Percentiles rank a stretch among this genome's conserved stretches.
Evolutionary conservation across 306 rosid genomes (phyloP).

Genomic region (Rosa persica): DNA sequence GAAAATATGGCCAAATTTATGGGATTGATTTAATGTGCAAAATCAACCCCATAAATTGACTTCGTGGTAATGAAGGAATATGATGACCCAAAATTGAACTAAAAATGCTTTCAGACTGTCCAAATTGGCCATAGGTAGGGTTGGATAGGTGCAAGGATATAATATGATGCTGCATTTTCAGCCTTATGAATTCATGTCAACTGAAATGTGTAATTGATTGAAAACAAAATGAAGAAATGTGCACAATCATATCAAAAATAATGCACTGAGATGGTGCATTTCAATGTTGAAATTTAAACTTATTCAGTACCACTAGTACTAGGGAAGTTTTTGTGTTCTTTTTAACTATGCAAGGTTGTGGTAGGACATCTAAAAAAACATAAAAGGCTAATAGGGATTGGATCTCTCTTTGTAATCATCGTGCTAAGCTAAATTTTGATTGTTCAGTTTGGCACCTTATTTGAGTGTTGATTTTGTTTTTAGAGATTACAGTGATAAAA

Average conservation of each 20-base stretch:
- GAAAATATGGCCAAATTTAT: not conserved
- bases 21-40: not conserved
- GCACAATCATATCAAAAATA: not conserved
- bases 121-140: not conserved
- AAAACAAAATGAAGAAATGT: not conserved
- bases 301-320: not conserved
- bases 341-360: not conserved
- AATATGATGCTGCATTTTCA: not conserved
- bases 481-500: not conserved
- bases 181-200: not conserved
- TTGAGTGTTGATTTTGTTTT: not conserved
- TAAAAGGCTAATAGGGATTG: not conserved
- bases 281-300: not conserved
- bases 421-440: not conserved
- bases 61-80: not conserved
- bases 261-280: not conserved
- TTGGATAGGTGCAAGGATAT: not conserved
- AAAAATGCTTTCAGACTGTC: not conserved
- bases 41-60: not conserved
- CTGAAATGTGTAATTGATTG: not conserved
- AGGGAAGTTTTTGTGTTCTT: not conserved
- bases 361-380: not conserved
- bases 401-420: not conserved
- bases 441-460: not conserved
- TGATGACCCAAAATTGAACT: slow-evolving; percentile 5